Evolutionary conservation across 78 protist species (phyloP), one percentile per base, ranked within the genome.

Genomic region (Diacronema lutheri): DNA sequence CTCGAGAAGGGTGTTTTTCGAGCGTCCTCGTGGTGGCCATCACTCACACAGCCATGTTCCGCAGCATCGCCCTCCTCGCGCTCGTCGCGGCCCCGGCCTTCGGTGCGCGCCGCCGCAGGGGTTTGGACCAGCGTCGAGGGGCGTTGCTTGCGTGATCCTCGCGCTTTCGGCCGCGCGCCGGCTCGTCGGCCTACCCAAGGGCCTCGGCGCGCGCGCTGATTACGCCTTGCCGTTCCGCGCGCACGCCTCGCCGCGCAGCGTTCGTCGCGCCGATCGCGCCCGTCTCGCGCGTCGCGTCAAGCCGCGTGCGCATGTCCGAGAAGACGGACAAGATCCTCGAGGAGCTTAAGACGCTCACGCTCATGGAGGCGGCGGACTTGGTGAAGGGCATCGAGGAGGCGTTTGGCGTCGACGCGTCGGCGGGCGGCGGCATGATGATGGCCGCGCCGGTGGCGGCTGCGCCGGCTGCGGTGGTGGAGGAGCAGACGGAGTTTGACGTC

Each of bases 321-420:
- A 56, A 4, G 25, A 56, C 41, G 4, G 79, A 71, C 38, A 76
- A 62, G 76, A 33, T 81, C 44, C 23, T 81, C 44, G 86, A 81
- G 50, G 62, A 81, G 76, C 38, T 81, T 21, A 81, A 81, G 86
- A 25, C 73, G 31, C 62, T 81, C 72, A 61, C 86, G 40, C 86
- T 81, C 41, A 46, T 81, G 33, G 86, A 81, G 74, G 86, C 86
- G 12, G 26, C 86, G 4, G 76, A 81, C 76, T 76, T 81, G 56
- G 86, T 81, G 46, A 81, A 81, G 86, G 61, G 20, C 35, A 81
- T 81, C 58, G 86, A 81, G 86, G 86, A 64, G 58, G 62, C 86
- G 23, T 81, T 81, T 58, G 86, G 57, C 4, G 86, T 81, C 21
- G 86, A 81, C 21, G 86, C 86, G 31, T 81, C 86, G 21, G 86